phyloP scores from a whole-genome alignment of 1,139 yeast genomes.

The Taphrina communis region DNA sequence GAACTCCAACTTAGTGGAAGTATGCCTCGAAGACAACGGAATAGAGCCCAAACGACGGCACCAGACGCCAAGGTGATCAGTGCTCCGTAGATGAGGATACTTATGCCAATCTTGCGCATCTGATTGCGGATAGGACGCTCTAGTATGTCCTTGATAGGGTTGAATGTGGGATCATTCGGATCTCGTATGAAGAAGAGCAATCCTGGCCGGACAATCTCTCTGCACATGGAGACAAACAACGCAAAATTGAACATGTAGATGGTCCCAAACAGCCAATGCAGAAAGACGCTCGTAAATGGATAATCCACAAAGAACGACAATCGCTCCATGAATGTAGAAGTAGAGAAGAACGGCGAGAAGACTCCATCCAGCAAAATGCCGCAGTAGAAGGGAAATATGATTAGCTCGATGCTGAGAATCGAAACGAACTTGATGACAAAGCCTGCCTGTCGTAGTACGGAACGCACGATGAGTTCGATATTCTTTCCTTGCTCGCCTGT shows the following conservation, averaged over 20 bases:
- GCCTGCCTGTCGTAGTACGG: constrained; percentile 51
- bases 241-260: constrained; percentile 87
- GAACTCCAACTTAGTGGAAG: constrained; percentile 48
- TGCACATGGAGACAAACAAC: constrained; percentile 79
- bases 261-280: constrained; percentile 80
- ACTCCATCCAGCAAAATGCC: constrained; percentile 72
- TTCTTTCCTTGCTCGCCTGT: constrained; percentile 41
- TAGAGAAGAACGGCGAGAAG: constrained; percentile 21
- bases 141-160: constrained; percentile 86
- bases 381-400: constrained; percentile 83
- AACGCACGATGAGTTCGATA: constrained; percentile 45
- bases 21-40: constrained; percentile 53
- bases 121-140: constrained; percentile 76
- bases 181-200: constrained; percentile 88
- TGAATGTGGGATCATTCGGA: constrained; percentile 90
- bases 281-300: constrained; percentile 48
- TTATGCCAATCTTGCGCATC: constrained; percentile 71
- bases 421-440: constrained; percentile 70
- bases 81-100: constrained; percentile 76
- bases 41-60: constrained; percentile 61
- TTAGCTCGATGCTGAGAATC: constrained; percentile 77
- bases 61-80: constrained; percentile 81
- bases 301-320: constrained; percentile 46
- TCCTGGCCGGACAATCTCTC: constrained; percentile 83
- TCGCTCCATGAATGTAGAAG: constrained; percentile 38